Conservation (phyloP, 164 flowering plant genomes). For the Piper betle region DNA sequence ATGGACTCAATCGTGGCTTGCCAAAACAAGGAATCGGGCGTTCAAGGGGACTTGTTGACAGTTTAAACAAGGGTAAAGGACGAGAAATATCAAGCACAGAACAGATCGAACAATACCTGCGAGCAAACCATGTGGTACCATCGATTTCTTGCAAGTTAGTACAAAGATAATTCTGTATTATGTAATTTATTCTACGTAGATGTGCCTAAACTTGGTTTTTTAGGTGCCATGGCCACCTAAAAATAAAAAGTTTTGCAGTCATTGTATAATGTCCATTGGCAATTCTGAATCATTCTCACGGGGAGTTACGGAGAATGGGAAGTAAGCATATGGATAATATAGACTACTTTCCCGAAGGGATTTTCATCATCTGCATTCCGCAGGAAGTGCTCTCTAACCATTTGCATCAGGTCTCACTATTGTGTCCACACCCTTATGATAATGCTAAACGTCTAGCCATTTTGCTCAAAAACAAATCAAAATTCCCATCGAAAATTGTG, state of each 20-base stretch:
- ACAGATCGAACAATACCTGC: slow-evolving; percentile 25
- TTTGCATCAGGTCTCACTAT: too few relatives aligned
- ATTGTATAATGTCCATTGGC: background rate
- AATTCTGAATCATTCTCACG: background rate
- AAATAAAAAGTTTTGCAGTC: background rate
- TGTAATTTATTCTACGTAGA: background rate
- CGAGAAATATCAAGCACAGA: slow-evolving; percentile 1
- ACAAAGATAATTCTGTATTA: background rate
- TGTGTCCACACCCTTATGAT: too few relatives aligned
- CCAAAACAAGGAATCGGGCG: slow-evolving; percentile 92
- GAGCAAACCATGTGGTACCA: slow-evolving; percentile 70
- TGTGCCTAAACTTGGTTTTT: background rate
- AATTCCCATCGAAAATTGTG: too few relatives aligned
- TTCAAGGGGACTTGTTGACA: slow-evolving; percentile 33
- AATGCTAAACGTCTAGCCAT: too few relatives aligned
- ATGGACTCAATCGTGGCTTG: slow-evolving; percentile 81
- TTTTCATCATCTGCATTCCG: too few relatives aligned
- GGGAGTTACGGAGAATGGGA: too few relatives aligned
- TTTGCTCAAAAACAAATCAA: too few relatives aligned
- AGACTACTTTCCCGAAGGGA: too few relatives aligned
- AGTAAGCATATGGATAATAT: too few relatives aligned
- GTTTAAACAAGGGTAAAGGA: slow-evolving; percentile 15
- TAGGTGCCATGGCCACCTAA: background rate
- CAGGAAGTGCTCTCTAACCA: too few relatives aligned
- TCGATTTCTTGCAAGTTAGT: slow-evolving; percentile 42